phyloP scores from a whole-genome alignment of 805 yeast genomes.

The Lipomyces anomalus region DNA sequence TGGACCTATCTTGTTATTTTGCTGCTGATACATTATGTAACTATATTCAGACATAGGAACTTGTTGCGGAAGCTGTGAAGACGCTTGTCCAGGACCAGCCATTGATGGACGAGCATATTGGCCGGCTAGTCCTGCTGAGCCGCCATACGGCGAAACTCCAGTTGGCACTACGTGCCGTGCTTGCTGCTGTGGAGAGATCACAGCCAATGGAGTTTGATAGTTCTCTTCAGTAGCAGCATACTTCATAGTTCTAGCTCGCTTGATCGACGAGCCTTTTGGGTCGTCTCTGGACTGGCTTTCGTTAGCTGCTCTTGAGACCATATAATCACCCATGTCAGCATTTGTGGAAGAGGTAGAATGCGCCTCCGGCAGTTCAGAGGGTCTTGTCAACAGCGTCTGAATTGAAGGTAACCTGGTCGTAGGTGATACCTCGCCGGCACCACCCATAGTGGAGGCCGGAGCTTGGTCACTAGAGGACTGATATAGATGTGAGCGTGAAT shows the following conservation, averaged over 20 bases:
- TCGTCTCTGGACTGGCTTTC: background rate
- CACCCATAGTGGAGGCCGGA: background rate
- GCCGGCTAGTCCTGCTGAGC: background rate
- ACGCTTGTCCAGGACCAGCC: background rate
- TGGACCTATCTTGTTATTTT: no score
- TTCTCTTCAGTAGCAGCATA: background rate
- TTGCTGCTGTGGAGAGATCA: background rate
- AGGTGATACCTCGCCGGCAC: constrained; percentile 7
- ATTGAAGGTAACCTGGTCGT: constrained; percentile 22
- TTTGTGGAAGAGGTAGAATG: background rate
- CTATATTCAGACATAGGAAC: background rate
- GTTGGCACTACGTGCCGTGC: background rate
- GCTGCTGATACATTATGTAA: background rate
- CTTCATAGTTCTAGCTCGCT: no score
- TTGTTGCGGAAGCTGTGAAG: background rate
- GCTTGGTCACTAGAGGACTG: no score
- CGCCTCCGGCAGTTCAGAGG: background rate
- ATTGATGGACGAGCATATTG: background rate
- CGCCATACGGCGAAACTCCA: background rate
- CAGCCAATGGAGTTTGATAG: background rate
- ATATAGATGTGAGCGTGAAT: no score
- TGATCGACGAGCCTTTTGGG: no score
- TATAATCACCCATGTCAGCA: background rate
- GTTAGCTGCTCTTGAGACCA: background rate
- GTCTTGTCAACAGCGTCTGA: constrained; percentile 14